phyloP scores from a whole-genome alignment of 2,329 filamentous ascomycete genomes.

The Clonostachys chloroleuca region DNA sequence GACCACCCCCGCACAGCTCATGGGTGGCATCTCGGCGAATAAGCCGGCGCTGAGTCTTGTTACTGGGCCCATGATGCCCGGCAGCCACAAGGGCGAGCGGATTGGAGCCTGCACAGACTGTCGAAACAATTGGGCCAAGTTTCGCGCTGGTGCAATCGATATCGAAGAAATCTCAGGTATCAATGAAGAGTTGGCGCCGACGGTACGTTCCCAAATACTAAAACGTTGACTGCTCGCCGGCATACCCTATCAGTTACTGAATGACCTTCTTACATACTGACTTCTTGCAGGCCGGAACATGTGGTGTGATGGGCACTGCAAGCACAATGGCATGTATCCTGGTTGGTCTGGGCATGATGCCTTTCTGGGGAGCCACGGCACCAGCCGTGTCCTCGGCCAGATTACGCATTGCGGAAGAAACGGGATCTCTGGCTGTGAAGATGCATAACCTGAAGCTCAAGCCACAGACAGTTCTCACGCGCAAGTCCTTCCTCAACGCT shows the following conservation, averaged over 20 bases:
- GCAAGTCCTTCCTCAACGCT: conserved; percentile 77
- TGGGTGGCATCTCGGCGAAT: conserved; percentile 72
- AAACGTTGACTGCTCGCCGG: not conserved
- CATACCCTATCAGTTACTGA: not conserved
- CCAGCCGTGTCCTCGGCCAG: conserved; percentile 76
- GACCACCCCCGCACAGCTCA: conserved; percentile 68
- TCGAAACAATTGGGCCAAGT: conserved; percentile 68
- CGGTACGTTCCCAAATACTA: conserved; percentile 33
- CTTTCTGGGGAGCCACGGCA: conserved; percentile 73
- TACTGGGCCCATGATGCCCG: conserved; percentile 73
- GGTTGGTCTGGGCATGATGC: conserved; percentile 75
- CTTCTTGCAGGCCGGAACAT: conserved; percentile 59
- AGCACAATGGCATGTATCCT: conserved; percentile 87
- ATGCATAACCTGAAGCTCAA: conserved; percentile 59
- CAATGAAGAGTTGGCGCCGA: conserved; percentile 70
- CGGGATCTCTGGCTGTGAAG: conserved; percentile 63
- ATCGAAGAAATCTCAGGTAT: conserved; percentile 67
- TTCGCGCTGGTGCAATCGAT: conserved; percentile 60
- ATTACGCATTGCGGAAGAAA: conserved; percentile 76
- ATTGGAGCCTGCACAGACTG: conserved; percentile 75
- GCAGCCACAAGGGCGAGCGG: conserved; percentile 57
- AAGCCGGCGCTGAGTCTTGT: conserved; percentile 66
- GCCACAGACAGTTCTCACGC: conserved; percentile 67
- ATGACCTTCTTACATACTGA: not conserved
- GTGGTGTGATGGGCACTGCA: conserved; percentile 88